Conservation (phyloP, 352 stramenopile genomes). For the Hyaloperonospora brassicae region DNA sequence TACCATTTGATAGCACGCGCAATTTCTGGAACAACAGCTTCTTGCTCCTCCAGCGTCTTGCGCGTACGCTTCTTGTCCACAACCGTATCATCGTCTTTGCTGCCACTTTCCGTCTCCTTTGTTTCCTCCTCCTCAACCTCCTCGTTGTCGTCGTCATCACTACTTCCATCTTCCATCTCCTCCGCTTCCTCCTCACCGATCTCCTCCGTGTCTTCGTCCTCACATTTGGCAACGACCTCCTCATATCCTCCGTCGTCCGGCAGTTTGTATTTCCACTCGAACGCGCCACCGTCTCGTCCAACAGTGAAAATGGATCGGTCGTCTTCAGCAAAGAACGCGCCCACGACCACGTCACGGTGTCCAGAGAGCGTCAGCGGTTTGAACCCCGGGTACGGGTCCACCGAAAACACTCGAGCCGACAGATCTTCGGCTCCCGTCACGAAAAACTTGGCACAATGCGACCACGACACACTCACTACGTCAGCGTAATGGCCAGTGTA, state of each 20-base stretch:
- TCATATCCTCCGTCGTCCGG: constrained; percentile 31
- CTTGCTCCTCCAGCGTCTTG: constrained; percentile 18
- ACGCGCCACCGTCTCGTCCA: constrained; percentile 78
- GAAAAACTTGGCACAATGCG: constrained; percentile 85
- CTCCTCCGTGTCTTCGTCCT: constrained; percentile 20
- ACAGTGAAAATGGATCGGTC: constrained; percentile 83
- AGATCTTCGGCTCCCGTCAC: constrained; percentile 85
- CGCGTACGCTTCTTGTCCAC: constrained; percentile 21
- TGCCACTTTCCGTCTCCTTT: constrained; percentile 19
- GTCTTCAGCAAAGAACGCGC: constrained; percentile 79
- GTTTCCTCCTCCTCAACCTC: constrained; percentile 22
- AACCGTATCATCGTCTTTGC: constrained; percentile 29
- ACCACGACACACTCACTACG: constrained; percentile 81
- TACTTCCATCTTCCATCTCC: constrained; percentile 18
- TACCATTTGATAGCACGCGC: constrained; percentile 76
- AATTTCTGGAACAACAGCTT: constrained; percentile 44
- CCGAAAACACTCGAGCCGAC: constrained; percentile 81
- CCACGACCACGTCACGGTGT: constrained; percentile 82
- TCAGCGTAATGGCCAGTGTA: constrained; percentile 87
- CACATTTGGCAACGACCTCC: constrained; percentile 24
- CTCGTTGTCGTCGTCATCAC: constrained; percentile 8
- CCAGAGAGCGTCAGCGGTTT: constrained; percentile 82
- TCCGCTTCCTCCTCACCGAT: constrained; percentile 22
- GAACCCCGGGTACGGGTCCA: constrained; percentile 65
- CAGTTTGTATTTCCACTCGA: constrained; percentile 76